Evolutionary conservation across 345 rosid genomes (phyloP), one percentile per base, ranked within the genome.

Genomic region (Psidium guajava): DNA sequence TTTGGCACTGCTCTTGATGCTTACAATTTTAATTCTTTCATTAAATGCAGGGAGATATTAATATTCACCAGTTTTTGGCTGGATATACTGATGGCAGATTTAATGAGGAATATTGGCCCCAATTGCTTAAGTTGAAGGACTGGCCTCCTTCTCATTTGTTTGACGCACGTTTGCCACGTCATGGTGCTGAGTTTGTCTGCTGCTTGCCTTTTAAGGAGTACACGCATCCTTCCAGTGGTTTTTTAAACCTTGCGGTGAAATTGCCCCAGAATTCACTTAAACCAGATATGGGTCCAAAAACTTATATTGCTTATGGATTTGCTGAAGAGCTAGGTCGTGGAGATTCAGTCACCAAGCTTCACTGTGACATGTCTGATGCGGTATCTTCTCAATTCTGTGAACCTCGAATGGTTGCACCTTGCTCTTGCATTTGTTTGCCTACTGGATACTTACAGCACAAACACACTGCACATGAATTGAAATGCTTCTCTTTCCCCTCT

Each of bases 231-330:
- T 36, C 42, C 42, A 42, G 53, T 28, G 98, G 99, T 50, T 88
- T 89, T 85, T 86, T 92, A 54, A 95, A 96, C 88, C 88, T 96
- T 55, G 92, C 98, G 56, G 84, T 82, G 83, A 92, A 91, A 85
- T 87, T 95, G 87, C 99, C 96, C 1, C 5, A 83, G 13, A 5
- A 83, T 0, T 92, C 88, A 85, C 64, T 95, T 85, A 95, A 92
- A 88, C 98, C 98, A 15, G 96, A 96, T 89, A 85, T 95, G 95
- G 98, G 98, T 81, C 98, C 98, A 15, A 95, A 96, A 90, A 92
- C 98, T 0, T 93, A 93, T 57, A 91, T 96, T 84, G 98, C 96
- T 44, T 94, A 93, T 91, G 98, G 98, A 73, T 85, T 91, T 86
- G 84, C 86, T 44, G 86, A 93, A 89, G 99, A 94, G 88, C 90